These are phyloP conservation scores for Candida lessepsii DNA, from an alignment of 805 yeast species.

Conservation along the genomic window DNA sequence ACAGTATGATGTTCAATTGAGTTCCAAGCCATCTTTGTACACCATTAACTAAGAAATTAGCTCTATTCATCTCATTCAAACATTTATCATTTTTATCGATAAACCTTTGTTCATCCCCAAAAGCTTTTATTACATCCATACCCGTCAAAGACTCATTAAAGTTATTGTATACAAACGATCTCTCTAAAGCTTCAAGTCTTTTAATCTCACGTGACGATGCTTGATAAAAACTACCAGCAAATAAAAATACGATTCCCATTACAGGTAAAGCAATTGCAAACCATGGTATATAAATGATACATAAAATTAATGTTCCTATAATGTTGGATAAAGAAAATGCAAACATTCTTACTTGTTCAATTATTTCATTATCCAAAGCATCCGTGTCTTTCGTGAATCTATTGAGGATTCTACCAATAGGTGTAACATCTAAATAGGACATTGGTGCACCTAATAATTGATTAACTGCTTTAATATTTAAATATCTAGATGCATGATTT, in stretches of 20 bases:
- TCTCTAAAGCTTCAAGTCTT: constrained; percentile 38
- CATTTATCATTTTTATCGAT: constrained; percentile 23
- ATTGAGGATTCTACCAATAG: constrained; percentile 82
- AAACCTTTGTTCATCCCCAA: constrained; percentile 24
- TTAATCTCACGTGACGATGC: constrained; percentile 40
- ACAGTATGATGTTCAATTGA: constrained; percentile 31
- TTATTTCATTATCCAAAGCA: constrained; percentile 73
- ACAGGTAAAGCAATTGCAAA: constrained; percentile 39
- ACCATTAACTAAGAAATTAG: constrained; percentile 34
- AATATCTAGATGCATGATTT: constrained; percentile 49
- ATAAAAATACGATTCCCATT: constrained; percentile 24
- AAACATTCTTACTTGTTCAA: constrained; percentile 64
- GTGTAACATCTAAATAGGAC: constrained; percentile 80
- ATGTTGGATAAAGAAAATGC: constrained; percentile 54
- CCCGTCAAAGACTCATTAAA: constrained; percentile 39
- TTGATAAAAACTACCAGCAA: constrained; percentile 33
- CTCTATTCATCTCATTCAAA: constrained; percentile 35
- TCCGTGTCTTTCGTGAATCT: constrained; percentile 88
- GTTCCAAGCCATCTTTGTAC: constrained; percentile 40
- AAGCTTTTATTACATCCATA: constrained; percentile 37
- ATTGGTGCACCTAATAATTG: constrained; percentile 72
- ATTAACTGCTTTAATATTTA: constrained; percentile 62
- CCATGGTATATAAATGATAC: constrained; percentile 39
- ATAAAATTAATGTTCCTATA: constrained; percentile 51
- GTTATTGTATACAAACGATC: constrained; percentile 39